These are phyloP conservation scores for Xylaria sp. DNA, from an alignment of 2,329 filamentous ascomycete species.

Conservation along the genomic window DNA sequence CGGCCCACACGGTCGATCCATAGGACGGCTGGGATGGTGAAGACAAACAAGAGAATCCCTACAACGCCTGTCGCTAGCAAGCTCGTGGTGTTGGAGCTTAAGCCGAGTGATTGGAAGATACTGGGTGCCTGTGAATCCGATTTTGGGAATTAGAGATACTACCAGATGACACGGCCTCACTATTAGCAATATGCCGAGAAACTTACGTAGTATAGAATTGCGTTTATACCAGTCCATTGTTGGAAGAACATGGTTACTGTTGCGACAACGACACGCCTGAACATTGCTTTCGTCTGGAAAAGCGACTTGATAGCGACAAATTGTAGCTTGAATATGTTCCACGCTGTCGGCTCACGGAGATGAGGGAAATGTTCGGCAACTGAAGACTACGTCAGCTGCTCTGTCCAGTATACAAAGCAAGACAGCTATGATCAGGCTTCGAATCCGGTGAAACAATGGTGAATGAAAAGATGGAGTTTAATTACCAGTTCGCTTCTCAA, in stretches of 20 bases:
- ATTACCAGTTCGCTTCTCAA: constrained; percentile 73
- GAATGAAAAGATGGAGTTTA: background rate
- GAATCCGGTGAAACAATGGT: background rate
- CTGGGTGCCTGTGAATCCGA: constrained; percentile 69
- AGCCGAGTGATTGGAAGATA: constrained; percentile 75
- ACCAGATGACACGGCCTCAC: background rate
- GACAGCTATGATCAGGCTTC: background rate
- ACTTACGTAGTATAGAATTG: constrained; percentile 61
- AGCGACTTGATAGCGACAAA: constrained; percentile 74
- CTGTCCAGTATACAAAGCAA: background rate
- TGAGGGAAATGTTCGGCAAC: constrained; percentile 75
- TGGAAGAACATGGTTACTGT: constrained; percentile 72
- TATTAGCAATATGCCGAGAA: background rate
- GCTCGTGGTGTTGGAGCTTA: constrained; percentile 61
- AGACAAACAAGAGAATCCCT: constrained; percentile 75
- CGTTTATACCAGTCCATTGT: constrained; percentile 64
- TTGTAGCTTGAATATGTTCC: constrained; percentile 75
- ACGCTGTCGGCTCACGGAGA: constrained; percentile 66
- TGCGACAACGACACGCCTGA: constrained; percentile 72
- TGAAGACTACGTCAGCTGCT: constrained; percentile 12
- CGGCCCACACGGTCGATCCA: constrained; percentile 73
- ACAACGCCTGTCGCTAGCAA: constrained; percentile 78
- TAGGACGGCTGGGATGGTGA: constrained; percentile 73
- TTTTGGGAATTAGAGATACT: background rate
- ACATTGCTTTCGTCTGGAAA: constrained; percentile 74